Evolutionary conservation across 2,329 filamentous ascomycete species (phyloP).

Genomic region (Ceratocystis destructans): DNA sequence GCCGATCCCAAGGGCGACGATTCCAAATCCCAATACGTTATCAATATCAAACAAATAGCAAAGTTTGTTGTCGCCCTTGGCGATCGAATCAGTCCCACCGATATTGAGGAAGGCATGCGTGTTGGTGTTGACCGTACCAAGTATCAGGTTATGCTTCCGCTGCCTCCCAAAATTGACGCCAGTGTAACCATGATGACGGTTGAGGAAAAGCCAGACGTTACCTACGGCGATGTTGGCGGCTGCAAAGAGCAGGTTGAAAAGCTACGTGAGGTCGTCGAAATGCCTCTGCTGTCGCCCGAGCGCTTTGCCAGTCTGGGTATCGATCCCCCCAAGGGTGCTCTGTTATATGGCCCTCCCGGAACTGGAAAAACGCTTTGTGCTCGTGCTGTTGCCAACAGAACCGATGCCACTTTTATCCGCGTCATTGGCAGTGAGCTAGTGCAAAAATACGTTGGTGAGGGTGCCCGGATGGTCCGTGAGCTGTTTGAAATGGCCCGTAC

Average conservation of each 20-base stretch:
- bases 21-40: conserved; percentile 99
- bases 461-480: conserved; percentile 95
- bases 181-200: conserved; percentile 99
- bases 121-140: conserved; percentile 98
- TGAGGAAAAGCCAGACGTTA: conserved; percentile 98
- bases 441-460: conserved; percentile 97
- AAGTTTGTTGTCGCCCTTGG: conserved; percentile 98
- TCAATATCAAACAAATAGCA: conserved; percentile 99
- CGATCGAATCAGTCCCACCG: conserved; percentile 89
- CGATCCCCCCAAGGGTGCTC: conserved; percentile 91
- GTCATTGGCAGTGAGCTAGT: conserved; percentile 97
- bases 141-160: conserved; percentile 92
- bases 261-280: conserved; percentile 94
- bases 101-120: conserved; percentile 99
- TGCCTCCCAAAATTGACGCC: conserved; percentile 96
- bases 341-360: conserved; percentile 91
- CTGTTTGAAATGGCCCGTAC: conserved; percentile 98
- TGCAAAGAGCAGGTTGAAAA: conserved; percentile 99
- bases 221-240: conserved; percentile 94
- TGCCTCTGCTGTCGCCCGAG: conserved; percentile 91
- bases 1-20: conserved; percentile 82
- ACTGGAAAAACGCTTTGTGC: conserved; percentile 99
- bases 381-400: conserved; percentile 91
- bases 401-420: conserved; percentile 95
- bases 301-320: conserved; percentile 98